Base-by-base conservation (phyloP, 495 filamentous ascomycete genomes). In the Lepidopterella palustris region DNA sequence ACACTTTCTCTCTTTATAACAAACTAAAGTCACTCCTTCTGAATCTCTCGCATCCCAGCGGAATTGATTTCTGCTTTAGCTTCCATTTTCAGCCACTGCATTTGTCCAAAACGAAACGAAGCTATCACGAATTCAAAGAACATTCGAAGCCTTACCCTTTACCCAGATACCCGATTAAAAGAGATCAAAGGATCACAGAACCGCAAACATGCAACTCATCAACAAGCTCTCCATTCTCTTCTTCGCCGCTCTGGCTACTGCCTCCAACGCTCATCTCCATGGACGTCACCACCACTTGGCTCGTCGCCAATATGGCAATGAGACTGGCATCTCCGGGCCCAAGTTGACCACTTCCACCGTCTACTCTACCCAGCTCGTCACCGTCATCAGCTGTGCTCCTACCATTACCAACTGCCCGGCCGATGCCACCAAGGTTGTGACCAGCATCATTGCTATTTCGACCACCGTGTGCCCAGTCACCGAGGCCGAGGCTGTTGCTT, bases 301-400 rank as follows among this genome's bases (percentile, higher is more conserved):
- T 10, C 35, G 35, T 18, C 35, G 35, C 18, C 35, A 42, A 42
- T 42, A 42, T 42, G 35, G 35, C 3, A 42, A 42, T 42, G 35
- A 4, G 35, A 42, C 35, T 3, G 10, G 35, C 9, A 4, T 13
- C 35, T 42, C 27, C 35, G 42, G 28, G 9, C 35, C 35, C 18
- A 2, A 42, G 35, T 3, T 42, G 35, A 73, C 66, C 5, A 69
- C 67, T 31, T 65, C 69, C 58, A 72, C 69, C 28, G 61, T 74
- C 58, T 69, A 55, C 55, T 32, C 58, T 2, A 72, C 71, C 20
- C 20, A 52, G 24, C 51, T 59, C 15, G 23, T 55, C 42, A 73
- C 72, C 20, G 61, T 71, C 59, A 70, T 59, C 35, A 62, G 69
- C 45, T 72, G 71, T 65, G 68, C 72, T 10, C 68, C 61, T 25